Base-by-base conservation (phyloP, 805 yeast genomes). In the Sungouiozyma ichnusensis region DNA sequence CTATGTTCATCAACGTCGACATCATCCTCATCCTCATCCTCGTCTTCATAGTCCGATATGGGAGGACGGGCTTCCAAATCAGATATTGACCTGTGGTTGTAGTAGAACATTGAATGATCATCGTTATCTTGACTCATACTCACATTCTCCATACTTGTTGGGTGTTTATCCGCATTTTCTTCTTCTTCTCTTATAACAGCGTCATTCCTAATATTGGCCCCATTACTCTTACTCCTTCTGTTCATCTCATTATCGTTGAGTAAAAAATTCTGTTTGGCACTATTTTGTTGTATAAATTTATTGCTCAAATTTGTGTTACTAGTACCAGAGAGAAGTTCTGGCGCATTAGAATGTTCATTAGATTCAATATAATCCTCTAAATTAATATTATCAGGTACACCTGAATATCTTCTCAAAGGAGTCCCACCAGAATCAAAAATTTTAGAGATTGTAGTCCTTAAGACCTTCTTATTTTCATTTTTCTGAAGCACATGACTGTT, bases 381-480 rank as follows among this genome's bases (percentile, higher is more conserved):
- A 47, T 68, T 66, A 13, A 68, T 69, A 54, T 77, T 78, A 52
- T 77, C 81, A 0, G 82, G 82, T 2, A 77, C 73, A 16, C 82
- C 84, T 16, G 87, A 79, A 52, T 82, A 81, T 29, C 87, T 65
- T 53, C 88, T 68, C 4, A 85, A 76, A 37, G 79, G 82, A 0
- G 81, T 75, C 1, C 85, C 87, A 50, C 76, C 80, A 11, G 76
- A 73, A 51, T 82, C 90, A 58, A 83, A 82, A 4, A 82, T 62
- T 47, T 79, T 79, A 1, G 87, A 80, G 0, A 87, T 79, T 1
- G 86, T 81, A 2, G 87, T 76, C 34, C 83, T 60, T 36, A 77
- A 62, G 40, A 71, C 76, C 37, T 54, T 45, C 39, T 49, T 52
- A 33, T 38, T 48, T 11, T 48, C 51, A n/a, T 33, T 4, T 29